A percentile compares a stretch with the other conserved stretches of the same genome.
These are phyloP conservation scores for Solanum chacoense DNA, from an alignment of 305 asterid species.

Conservation along the genomic window DNA sequence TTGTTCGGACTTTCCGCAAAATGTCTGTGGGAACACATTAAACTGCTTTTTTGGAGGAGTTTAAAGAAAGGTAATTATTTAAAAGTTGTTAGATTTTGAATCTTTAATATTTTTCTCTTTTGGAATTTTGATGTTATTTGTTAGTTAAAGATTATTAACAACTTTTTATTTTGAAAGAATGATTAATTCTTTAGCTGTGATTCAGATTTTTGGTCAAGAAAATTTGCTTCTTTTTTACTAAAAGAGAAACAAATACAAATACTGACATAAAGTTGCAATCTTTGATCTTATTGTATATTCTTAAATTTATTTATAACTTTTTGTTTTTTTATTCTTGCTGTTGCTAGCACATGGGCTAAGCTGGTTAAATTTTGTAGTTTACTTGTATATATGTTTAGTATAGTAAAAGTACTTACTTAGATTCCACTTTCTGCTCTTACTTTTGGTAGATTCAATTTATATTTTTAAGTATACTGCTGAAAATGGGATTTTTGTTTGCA, in stretches of 20 bases:
- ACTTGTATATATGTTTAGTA: background rate
- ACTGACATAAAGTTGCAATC: background rate
- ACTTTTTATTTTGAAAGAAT: background rate
- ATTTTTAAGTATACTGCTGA: background rate
- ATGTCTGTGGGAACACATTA: background rate
- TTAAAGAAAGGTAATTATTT: background rate
- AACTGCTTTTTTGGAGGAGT: background rate
- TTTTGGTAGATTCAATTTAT: background rate
- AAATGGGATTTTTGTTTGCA: background rate
- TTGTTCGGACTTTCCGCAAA: background rate
- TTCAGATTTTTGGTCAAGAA: background rate
- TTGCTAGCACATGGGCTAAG: background rate
- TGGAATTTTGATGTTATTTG: background rate
- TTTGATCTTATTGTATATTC: background rate
- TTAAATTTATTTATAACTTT: background rate
- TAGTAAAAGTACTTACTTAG: background rate
- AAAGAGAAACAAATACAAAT: background rate
- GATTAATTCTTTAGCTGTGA: background rate
- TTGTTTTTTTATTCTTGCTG: background rate
- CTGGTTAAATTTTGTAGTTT: background rate
- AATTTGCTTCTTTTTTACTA: background rate
- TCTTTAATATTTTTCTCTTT: background rate
- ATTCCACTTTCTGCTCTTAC: background rate
- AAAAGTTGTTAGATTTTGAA: background rate
- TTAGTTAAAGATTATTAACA: background rate